These are phyloP conservation scores for Scutellaria minor DNA, from an alignment of 257 asterid genomes.

Conservation along the genomic window DNA sequence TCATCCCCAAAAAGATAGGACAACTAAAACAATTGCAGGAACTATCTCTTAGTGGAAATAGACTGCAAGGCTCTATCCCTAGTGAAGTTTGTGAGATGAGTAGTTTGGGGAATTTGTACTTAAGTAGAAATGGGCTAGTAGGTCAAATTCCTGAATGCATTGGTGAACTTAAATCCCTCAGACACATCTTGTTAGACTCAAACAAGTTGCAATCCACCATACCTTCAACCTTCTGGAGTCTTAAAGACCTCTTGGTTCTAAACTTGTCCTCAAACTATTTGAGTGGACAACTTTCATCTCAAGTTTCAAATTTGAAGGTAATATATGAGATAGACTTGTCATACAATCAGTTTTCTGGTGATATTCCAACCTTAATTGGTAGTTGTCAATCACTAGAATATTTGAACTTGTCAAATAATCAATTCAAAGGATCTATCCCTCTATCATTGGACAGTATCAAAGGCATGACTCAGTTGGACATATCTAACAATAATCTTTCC, in stretches of 20 bases:
- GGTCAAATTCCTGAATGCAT: no score
- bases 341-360: background rate
- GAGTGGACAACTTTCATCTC: slow-evolving; percentile 1
- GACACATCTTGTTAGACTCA: background rate
- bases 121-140: no score
- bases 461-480: background rate
- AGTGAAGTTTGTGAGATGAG: no score
- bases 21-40: no score
- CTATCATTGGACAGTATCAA: background rate
- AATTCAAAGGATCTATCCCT: background rate
- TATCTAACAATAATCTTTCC: slow-evolving; percentile 10
- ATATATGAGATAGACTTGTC: background rate
- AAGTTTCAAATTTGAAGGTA: background rate
- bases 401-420: background rate
- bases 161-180: background rate
- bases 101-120: no score
- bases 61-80: no score
- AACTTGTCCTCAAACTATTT: background rate
- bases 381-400: background rate
- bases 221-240: no score
- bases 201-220: no score
- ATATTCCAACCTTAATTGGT: background rate
- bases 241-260: background rate
- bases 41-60: no score
- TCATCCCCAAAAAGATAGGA: no score